These are phyloP conservation scores for Hericium coralloides DNA, from an alignment of 768 basidiomycete genomes.

Conservation along the genomic window DNA sequence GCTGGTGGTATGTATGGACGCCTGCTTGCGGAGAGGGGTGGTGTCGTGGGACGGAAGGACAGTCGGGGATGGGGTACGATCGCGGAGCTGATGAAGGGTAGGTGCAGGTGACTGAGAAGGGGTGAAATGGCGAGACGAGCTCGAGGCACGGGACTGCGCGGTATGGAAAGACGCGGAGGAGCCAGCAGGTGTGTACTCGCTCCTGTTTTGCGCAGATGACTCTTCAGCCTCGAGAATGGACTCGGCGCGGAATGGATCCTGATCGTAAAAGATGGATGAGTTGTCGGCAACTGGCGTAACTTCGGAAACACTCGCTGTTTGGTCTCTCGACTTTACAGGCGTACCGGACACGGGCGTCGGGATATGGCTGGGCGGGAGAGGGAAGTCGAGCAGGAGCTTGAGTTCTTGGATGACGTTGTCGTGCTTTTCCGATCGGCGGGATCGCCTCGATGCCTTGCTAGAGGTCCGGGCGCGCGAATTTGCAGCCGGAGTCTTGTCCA, in stretches of 20 bases:
- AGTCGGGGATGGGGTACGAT: conserved; percentile 1
- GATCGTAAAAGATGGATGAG: conserved; percentile 19
- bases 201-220: conserved; percentile 3
- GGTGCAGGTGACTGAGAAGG: background rate
- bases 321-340: background rate
- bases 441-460: conserved; percentile 13
- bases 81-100: background rate
- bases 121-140: background rate
- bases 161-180: conserved; percentile 15
- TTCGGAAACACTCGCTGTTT: background rate
- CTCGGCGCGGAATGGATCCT: conserved; percentile 21
- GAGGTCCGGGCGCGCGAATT: conserved; percentile 6
- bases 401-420: conserved; percentile 6
- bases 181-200: conserved; percentile 2
- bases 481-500: background rate
- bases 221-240: conserved; percentile 6
- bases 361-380: conserved; percentile 11
- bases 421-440: conserved; percentile 6
- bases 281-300: conserved; percentile 17
- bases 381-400: conserved; percentile 14
- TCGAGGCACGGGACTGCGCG: conserved; percentile 10
- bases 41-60: conserved; percentile 7
- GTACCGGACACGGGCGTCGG: conserved; percentile 7
- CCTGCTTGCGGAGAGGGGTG: background rate
- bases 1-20: background rate